A percentile compares a stretch with the other conserved stretches of the same genome.
Conservation (phyloP, 768 basidiomycete genomes). For the Suillus plorans region DNA sequence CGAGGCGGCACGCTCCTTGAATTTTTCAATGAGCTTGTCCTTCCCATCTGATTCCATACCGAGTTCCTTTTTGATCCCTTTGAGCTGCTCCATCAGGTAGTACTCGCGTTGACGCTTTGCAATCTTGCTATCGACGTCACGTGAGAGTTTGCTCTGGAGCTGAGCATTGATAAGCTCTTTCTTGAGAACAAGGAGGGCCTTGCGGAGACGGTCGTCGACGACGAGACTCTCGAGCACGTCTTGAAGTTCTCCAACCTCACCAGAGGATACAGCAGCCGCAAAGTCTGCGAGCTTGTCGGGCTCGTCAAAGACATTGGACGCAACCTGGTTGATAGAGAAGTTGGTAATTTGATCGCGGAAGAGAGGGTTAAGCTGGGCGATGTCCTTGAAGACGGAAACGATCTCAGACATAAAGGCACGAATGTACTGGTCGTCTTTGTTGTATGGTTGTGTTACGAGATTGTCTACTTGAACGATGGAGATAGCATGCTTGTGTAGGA, state of each 20-base stretch:
- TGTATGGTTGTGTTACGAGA: constrained; percentile 75
- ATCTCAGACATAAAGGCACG: constrained; percentile 97
- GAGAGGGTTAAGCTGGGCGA: constrained; percentile 93
- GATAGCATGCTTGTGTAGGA: constrained; percentile 76
- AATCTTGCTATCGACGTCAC: constrained; percentile 94
- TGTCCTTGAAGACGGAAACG: constrained; percentile 97
- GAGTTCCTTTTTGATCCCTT: constrained; percentile 94
- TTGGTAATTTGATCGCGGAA: constrained; percentile 99
- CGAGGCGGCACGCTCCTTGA: constrained; percentile 77
- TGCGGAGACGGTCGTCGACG: constrained; percentile 86
- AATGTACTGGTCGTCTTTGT: constrained; percentile 92
- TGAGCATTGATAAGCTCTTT: constrained; percentile 98
- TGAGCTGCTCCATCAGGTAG: constrained; percentile 95
- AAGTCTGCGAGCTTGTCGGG: constrained; percentile 98
- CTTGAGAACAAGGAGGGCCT: constrained; percentile 90
- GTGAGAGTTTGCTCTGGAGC: constrained; percentile 86
- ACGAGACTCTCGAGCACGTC: constrained; percentile 86
- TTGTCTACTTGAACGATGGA: constrained; percentile 91
- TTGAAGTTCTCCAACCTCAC: constrained; percentile 91
- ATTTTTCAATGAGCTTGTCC: constrained; percentile 91
- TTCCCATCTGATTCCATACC: constrained; percentile 96
- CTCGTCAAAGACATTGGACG: constrained; percentile 94
- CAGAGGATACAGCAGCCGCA: constrained; percentile 91
- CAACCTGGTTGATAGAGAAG: constrained; percentile 90
- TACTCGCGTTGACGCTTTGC: constrained; percentile 94